These are phyloP conservation scores for Camellia sinensis DNA, from an alignment of 148 eudicot genomes.

Conservation along the genomic window DNA sequence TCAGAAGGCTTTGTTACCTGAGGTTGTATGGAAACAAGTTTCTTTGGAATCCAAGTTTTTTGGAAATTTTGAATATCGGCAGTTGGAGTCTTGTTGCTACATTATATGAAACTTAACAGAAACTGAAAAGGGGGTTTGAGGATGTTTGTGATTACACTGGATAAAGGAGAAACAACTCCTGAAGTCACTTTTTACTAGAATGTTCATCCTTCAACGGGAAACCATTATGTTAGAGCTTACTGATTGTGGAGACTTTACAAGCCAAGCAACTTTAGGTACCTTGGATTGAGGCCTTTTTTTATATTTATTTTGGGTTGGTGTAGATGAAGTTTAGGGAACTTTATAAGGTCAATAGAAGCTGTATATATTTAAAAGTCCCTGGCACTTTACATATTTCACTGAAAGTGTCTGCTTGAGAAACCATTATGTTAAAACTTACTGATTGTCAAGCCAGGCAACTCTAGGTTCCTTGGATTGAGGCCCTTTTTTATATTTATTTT, in stretches of 20 bases:
- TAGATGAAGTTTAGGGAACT: no score
- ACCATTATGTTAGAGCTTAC: conserved; percentile 3
- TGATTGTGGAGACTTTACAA: background rate
- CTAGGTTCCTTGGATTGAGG: background rate
- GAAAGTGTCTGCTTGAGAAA: no score
- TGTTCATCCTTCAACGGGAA: background rate
- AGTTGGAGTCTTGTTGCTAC: background rate
- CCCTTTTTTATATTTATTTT: background rate
- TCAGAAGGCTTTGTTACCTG: no score
- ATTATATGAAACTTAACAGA: background rate
- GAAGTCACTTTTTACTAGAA: background rate
- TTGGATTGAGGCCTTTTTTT: background rate
- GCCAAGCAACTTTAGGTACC: no score
- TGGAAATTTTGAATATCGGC: background rate
- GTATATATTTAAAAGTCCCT: no score
- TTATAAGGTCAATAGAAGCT: no score
- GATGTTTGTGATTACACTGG: background rate
- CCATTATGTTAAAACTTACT: no score
- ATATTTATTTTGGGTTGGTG: background rate
- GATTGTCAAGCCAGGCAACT: no score
- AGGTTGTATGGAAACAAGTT: background rate
- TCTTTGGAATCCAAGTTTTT: background rate
- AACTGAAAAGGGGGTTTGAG: background rate
- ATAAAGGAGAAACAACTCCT: background rate
- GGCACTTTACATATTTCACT: no score